Base-by-base conservation (phyloP, 306 rosid species). In the Trifolium subterraneum region DNA sequence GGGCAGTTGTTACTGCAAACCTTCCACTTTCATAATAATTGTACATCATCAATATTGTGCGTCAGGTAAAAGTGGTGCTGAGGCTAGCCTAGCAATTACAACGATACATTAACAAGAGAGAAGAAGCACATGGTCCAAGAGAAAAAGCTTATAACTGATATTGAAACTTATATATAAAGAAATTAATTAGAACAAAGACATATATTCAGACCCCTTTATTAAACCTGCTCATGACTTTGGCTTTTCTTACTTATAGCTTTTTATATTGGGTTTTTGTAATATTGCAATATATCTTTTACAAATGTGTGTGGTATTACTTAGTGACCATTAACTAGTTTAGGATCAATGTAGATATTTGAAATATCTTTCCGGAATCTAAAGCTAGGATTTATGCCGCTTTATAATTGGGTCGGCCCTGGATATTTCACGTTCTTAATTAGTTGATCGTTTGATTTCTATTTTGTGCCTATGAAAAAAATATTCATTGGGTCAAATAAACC, bases 101-200 rank as follows among this genome's bases (percentile, higher is more conserved):
- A 48, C 25, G 77, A 71, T 65, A 39, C 41, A 64, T 50, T 20
- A 42, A 71, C 70, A n/a, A 62, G 52, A 64, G 68, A 70, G 72
- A 61, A 72, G 72, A 50, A 25, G 69, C 88, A 81, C 83, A 80
- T 79, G 86, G 83, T 73, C 86, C 88, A 76, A 73, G 62, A 36
- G 51, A 73, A 62, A 80, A 80, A 73, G 87, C 78, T 64, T 67
- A 8, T 39, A 35, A 10, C 62, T 52, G 14, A 45, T 56, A 23
- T 56, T 56, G n/a, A 45, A 73, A 33, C 56, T 13, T 27, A 59
- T 27, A 59, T 59, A 14, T 59, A 38, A 23, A 51, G 14, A 20
- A 41, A 65, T 16, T n/a, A 7, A 48, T 41, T n/a, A 36, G 5
- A 25, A 2, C 1, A 9, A 18, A 36, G 1, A 44, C 48, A 19